Conservation (phyloP, 139 green algal genomes). For the Chlamydomonas eustigma region DNA sequence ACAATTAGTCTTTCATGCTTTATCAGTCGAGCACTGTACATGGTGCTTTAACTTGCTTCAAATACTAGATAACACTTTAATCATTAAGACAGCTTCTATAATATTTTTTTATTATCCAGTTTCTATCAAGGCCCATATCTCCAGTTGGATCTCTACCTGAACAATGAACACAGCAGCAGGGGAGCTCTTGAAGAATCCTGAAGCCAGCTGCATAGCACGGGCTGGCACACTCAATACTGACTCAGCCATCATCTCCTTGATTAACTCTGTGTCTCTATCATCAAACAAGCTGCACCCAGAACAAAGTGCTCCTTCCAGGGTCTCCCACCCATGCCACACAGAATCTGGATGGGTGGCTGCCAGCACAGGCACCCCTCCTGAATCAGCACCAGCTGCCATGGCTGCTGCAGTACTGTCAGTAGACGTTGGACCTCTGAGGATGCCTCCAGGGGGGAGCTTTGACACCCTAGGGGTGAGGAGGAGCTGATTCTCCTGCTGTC, state of each 20-base stretch:
- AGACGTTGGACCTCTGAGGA: background rate
- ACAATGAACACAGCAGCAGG: background rate
- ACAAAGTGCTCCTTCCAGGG: background rate
- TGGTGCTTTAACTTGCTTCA: no score
- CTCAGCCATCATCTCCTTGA: constrained; percentile 6
- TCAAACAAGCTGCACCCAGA: constrained; percentile 8
- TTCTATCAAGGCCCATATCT: no score
- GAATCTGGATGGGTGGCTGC: background rate
- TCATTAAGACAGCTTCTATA: no score
- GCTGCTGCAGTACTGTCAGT: background rate
- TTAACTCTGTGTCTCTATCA: background rate
- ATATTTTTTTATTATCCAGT: no score
- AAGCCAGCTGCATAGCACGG: background rate
- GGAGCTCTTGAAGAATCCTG: background rate
- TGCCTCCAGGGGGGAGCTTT: background rate
- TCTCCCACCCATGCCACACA: background rate
- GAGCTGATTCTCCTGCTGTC: background rate
- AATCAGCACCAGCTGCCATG: no score
- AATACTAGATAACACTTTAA: no score
- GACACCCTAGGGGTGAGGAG: background rate
- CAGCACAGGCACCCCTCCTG: no score
- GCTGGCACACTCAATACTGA: background rate
- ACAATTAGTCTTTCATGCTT: no score
- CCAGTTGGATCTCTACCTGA: no score
- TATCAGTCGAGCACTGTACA: no score